phyloP scores from a whole-genome alignment of 176 grass and related monocot genomes.

The barley (Hordeum vulgare) region DNA sequence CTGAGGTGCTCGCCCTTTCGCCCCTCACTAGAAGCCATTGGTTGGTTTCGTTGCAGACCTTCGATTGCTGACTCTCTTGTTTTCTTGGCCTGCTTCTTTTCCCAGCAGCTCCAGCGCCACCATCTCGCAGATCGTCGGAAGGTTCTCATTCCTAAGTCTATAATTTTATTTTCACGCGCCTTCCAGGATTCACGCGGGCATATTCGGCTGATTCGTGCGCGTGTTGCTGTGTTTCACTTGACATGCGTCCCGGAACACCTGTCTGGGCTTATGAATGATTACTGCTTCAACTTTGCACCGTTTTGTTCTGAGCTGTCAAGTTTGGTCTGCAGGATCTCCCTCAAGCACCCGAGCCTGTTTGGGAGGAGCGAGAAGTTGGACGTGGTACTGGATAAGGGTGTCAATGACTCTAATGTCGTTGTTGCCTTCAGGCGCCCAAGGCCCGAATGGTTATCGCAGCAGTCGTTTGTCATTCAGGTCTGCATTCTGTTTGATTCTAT shows the following conservation, averaged over 20 bases:
- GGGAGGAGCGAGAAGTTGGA: constrained; percentile 90
- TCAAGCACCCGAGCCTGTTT: constrained; percentile 84
- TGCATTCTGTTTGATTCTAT: not conserved
- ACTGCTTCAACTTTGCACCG: not conserved
- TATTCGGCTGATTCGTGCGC: not conserved
- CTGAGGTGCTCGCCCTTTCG: constrained; percentile 45
- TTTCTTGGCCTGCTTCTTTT: constrained; percentile 18
- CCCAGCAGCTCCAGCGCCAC: constrained; percentile 39
- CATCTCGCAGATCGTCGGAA: constrained; percentile 76
- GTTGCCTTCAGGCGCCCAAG: constrained; percentile 70
- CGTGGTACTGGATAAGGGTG: constrained; percentile 76
- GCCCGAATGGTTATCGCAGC: constrained; percentile 59
- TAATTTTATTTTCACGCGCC: too few species aligned
- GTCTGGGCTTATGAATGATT: not conserved
- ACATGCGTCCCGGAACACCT: not conserved
- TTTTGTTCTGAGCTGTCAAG: not conserved
- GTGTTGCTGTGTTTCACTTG: not conserved
- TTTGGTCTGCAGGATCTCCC: constrained; percentile 47
- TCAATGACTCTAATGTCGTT: constrained; percentile 78
- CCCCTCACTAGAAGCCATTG: not conserved
- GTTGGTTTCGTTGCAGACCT: not conserved
- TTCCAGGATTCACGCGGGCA: not conserved
- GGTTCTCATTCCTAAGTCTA: constrained; percentile 12
- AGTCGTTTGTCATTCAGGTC: constrained; percentile 92
- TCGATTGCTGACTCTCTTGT: not conserved